Percentiles rank a stretch among this genome's conserved stretches.
phyloP scores from a whole-genome alignment of 352 stramenopile genomes.

The Globisporangium abappressorium region DNA sequence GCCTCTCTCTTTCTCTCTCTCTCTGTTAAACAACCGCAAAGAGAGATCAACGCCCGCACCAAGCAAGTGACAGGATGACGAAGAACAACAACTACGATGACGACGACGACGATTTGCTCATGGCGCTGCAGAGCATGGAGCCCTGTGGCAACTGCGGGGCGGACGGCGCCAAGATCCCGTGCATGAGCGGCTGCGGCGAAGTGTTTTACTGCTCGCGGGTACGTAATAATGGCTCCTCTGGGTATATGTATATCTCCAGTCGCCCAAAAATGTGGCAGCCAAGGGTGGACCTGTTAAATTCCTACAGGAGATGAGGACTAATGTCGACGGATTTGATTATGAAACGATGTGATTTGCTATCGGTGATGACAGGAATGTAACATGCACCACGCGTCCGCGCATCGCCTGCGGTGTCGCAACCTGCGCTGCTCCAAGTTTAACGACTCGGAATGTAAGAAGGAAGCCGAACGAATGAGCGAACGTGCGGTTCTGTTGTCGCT shows the following conservation, averaged over 20 bases:
- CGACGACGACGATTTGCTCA: slow-evolving; percentile 82
- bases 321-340: not conserved
- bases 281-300: not conserved
- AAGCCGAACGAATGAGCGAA: not conserved
- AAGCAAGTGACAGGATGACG: slow-evolving; percentile 26
- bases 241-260: not conserved
- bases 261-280: not conserved
- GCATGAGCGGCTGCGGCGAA: slow-evolving; percentile 81
- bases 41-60: not conserved
- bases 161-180: slow-evolving; percentile 81
- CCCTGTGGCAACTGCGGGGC: slow-evolving; percentile 81
- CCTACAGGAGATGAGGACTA: not conserved
- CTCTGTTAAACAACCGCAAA: not conserved
- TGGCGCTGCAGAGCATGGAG: slow-evolving; percentile 85
- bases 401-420: slow-evolving; percentile 83
- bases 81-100: slow-evolving; percentile 85
- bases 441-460: slow-evolving; percentile 73
- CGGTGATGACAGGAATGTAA: slow-evolving; percentile 64
- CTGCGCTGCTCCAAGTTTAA: slow-evolving; percentile 88
- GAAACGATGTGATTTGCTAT: too few species aligned
- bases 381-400: slow-evolving; percentile 85
- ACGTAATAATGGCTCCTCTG: slow-evolving; percentile 13
- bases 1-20: not conserved
- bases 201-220: slow-evolving; percentile 89
- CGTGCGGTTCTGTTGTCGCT: too few species aligned